Conservation (phyloP, 306 rosid species). For the Prunus mongolica region DNA sequence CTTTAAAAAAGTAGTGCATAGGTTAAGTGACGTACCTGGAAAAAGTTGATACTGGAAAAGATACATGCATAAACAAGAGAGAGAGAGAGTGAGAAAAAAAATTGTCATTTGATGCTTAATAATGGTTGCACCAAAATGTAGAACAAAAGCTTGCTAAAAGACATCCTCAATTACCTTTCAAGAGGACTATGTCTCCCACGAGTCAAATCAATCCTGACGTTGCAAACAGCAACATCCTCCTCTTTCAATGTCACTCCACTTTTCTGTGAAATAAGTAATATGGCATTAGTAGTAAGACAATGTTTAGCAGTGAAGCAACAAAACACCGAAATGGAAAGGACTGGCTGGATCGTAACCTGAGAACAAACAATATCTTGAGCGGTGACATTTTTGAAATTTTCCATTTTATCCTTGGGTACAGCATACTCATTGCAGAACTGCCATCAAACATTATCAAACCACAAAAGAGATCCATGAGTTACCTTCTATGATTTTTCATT, state of each 20-base stretch:
- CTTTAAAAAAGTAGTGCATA: neutral
- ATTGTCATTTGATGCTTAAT: constrained; percentile 3
- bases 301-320: constrained; percentile 16
- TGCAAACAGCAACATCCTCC: constrained; percentile 77
- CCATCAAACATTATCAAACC: constrained; percentile 7
- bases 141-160: constrained; percentile 14
- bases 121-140: neutral
- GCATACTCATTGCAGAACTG: constrained; percentile 95
- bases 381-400: constrained; percentile 73
- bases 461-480: neutral
- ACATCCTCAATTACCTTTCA: constrained; percentile 53
- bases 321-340: neutral
- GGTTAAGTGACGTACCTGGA: constrained; percentile 55
- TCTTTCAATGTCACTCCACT: constrained; percentile 70
- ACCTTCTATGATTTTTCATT: neutral
- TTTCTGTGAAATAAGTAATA: constrained; percentile 42
- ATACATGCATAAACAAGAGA: constrained; percentile 34
- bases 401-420: constrained; percentile 80
- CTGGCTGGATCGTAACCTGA: constrained; percentile 36
- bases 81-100: neutral
- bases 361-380: constrained; percentile 91
- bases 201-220: constrained; percentile 90
- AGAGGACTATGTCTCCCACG: constrained; percentile 88
- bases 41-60: constrained; percentile 71
- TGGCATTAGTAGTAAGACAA: constrained; percentile 1